phyloP scores from a whole-genome alignment of 75 land plant species.

The Pinus taeda region DNA sequence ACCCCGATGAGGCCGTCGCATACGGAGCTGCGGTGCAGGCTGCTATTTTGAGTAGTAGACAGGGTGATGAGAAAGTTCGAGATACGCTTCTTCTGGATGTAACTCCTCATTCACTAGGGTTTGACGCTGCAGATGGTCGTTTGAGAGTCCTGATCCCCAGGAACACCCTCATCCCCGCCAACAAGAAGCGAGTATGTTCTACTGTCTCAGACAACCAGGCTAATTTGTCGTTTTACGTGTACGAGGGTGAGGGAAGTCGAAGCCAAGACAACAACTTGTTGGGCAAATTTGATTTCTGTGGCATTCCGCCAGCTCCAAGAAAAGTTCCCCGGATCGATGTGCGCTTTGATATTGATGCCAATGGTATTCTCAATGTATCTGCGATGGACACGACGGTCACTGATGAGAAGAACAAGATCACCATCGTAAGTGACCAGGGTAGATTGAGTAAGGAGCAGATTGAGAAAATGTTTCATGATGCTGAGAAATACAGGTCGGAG shows the following conservation, averaged over 20 bases:
- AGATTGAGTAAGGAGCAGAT: not conserved
- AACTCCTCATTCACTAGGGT: constrained; percentile 29
- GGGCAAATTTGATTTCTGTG: constrained; percentile 30
- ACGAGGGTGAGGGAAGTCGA: no score
- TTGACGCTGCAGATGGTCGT: constrained; percentile 28
- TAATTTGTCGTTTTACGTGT: constrained; percentile 14
- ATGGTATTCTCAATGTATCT: constrained; percentile 31
- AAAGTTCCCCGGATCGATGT: constrained; percentile 20
- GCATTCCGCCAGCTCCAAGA: constrained; percentile 29
- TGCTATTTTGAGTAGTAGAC: not conserved
- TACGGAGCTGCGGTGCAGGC: no score
- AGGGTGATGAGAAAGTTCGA: constrained; percentile 7
- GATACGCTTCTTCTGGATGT: constrained; percentile 24
- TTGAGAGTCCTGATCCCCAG: constrained; percentile 25
- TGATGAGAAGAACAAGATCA: not conserved
- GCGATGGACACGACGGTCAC: not conserved
- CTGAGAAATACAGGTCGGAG: no score
- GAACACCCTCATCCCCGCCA: constrained; percentile 12
- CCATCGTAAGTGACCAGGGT: not conserved
- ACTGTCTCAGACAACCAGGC: no score
- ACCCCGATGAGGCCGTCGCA: constrained; percentile 9
- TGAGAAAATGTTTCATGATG: no score
- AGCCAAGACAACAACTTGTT: constrained; percentile 20
- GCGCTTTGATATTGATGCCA: constrained; percentile 13
- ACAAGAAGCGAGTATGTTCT: no score